phyloP scores from a whole-genome alignment of 805 yeast species.

The Blastobotrys parvus region DNA sequence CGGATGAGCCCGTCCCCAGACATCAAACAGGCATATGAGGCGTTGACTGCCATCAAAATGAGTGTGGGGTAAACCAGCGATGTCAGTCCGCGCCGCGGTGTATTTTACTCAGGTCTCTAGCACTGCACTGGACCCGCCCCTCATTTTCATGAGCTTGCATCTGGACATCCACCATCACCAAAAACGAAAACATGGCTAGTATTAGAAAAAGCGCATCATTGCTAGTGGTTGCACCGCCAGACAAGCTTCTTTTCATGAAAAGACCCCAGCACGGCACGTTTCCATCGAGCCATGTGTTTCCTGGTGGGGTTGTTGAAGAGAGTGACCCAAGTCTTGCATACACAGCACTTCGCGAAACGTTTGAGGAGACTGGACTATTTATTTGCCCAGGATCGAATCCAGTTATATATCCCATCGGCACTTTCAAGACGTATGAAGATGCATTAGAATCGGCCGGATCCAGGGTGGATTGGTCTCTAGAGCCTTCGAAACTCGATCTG shows the following conservation, averaged over 20 bases:
- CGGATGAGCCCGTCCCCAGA: background rate
- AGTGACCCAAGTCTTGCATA: constrained; percentile 19
- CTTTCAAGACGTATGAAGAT: constrained; percentile 7
- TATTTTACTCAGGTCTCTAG: too few species aligned
- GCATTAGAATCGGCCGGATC: constrained; percentile 7
- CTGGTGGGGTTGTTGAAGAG: constrained; percentile 26
- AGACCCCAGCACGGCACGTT: constrained; percentile 24
- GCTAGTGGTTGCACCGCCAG: constrained; percentile 16
- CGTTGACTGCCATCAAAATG: background rate
- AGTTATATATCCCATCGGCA: constrained; percentile 3
- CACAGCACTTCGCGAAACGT: constrained; percentile 27
- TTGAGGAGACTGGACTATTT: constrained; percentile 27
- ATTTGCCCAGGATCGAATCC: constrained; percentile 14
- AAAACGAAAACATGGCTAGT: too few species aligned
- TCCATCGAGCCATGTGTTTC: constrained; percentile 25
- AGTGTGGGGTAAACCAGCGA: background rate
- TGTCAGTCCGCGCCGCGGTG: too few species aligned
- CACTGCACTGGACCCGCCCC: too few species aligned
- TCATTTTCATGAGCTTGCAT: too few species aligned
- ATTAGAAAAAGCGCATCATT: too few species aligned
- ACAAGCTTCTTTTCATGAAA: constrained; percentile 21
- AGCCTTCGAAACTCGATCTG: constrained; percentile 5
- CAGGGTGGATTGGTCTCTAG: constrained; percentile 7
- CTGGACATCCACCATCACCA: too few species aligned
- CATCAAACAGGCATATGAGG: background rate